Evolutionary conservation across 1,139 yeast genomes (phyloP).

Genomic region (Martiniozyma asiatica): DNA sequence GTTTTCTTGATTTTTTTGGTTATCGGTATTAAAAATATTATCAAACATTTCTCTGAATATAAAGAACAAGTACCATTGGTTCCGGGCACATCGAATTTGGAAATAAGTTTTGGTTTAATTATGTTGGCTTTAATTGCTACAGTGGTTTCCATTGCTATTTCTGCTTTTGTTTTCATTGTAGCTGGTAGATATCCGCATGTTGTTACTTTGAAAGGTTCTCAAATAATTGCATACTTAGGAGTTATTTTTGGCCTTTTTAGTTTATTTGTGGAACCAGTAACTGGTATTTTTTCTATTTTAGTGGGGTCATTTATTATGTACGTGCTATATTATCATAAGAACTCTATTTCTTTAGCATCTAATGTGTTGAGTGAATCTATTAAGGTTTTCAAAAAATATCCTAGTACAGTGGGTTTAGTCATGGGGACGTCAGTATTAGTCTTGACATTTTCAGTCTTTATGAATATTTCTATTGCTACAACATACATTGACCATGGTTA

Average conservation of each 20-base stretch:
- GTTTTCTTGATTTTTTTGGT: slow-evolving; percentile 63
- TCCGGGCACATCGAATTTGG: slow-evolving; percentile 59
- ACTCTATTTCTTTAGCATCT: slow-evolving; percentile 49
- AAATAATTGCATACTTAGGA: slow-evolving; percentile 55
- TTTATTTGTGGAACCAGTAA: slow-evolving; percentile 40
- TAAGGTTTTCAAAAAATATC: slow-evolving; percentile 64
- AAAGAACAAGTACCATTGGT: slow-evolving; percentile 44
- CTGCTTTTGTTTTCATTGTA: slow-evolving; percentile 42
- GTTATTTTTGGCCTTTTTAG: slow-evolving; percentile 67
- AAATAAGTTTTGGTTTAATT: slow-evolving; percentile 21
- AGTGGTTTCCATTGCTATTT: slow-evolving; percentile 47
- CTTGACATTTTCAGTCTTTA: slow-evolving; percentile 21
- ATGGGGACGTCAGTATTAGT: no score
- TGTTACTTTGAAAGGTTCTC: slow-evolving; percentile 60
- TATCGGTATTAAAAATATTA: slow-evolving; percentile 51
- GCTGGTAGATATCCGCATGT: slow-evolving; percentile 57
- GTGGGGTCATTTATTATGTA: slow-evolving; percentile 66
- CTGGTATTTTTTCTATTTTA: no score
- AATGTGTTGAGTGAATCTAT: slow-evolving; percentile 60
- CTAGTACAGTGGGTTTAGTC: slow-evolving; percentile 52
- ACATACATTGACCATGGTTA: slow-evolving; percentile 30
- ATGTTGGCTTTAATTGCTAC: slow-evolving; percentile 59
- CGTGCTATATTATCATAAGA: no score
- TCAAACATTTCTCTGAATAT: slow-evolving; percentile 35
- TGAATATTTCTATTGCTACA: slow-evolving; percentile 14